A percentile compares a stretch with the other conserved stretches of the same genome.
phyloP scores from a whole-genome alignment of 78 protist species.

The Cavenderia fasciculata region DNA sequence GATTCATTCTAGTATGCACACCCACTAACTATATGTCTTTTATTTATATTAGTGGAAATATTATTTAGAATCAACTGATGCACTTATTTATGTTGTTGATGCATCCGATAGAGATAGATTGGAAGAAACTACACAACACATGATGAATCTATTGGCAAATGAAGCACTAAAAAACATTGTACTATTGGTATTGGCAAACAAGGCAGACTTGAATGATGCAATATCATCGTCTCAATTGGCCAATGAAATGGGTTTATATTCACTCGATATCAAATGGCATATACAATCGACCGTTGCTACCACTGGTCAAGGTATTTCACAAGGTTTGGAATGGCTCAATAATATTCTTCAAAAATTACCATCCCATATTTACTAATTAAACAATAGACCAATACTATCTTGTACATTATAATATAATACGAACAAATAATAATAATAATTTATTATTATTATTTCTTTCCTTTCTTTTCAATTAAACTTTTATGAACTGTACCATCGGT shows the following conservation, averaged over 20 bases:
- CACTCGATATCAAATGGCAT: constrained; percentile 82
- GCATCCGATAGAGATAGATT: constrained; percentile 65
- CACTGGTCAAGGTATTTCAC: constrained; percentile 92
- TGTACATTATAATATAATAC: too few species aligned
- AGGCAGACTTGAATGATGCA: constrained; percentile 92
- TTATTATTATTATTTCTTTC: too few species aligned
- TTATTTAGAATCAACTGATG: too few species aligned
- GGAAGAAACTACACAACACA: background rate
- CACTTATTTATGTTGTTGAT: constrained; percentile 73
- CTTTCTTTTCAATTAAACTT: too few species aligned
- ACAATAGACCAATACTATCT: too few species aligned
- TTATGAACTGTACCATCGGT: too few species aligned
- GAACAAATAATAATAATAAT: too few species aligned
- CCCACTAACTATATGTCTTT: too few species aligned
- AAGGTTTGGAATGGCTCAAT: constrained; percentile 91
- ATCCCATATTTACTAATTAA: too few species aligned
- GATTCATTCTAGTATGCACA: too few species aligned
- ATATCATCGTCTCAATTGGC: constrained; percentile 87
- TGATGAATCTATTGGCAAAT: constrained; percentile 5
- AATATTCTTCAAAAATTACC: too few species aligned
- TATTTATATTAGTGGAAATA: too few species aligned
- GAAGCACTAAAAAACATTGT: constrained; percentile 14
- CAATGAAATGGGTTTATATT: constrained; percentile 85
- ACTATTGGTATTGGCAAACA: constrained; percentile 86
- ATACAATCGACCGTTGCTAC: constrained; percentile 89